Percentiles rank a stretch among this genome's conserved stretches.
Conservation (phyloP, 192 early-diverging fungal genomes). For the Podila epigama region DNA sequence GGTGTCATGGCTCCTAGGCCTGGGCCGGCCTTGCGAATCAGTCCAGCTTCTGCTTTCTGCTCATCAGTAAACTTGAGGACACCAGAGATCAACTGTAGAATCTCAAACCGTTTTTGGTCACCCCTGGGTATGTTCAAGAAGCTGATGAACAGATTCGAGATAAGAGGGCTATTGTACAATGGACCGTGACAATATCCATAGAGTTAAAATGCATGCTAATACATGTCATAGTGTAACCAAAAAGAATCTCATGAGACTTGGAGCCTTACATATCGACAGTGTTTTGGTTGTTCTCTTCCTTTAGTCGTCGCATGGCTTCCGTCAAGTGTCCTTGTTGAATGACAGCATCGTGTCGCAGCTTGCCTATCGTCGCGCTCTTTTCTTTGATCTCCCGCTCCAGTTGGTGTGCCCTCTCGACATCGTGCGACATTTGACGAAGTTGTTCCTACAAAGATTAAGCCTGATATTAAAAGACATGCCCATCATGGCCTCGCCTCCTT, state of each 20-base stretch:
- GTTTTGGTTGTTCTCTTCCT: slow-evolving; percentile 79
- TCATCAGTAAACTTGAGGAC: slow-evolving; percentile 89
- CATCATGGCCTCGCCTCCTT: neutral
- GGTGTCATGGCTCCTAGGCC: slow-evolving; percentile 45
- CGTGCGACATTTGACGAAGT: slow-evolving; percentile 59
- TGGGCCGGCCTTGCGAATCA: slow-evolving; percentile 69
- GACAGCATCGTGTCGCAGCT: slow-evolving; percentile 79
- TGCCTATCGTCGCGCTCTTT: slow-evolving; percentile 76
- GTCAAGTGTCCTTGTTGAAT: slow-evolving; percentile 90
- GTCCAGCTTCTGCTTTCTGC: slow-evolving; percentile 84
- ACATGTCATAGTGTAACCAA: neutral
- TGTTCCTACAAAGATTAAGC: slow-evolving; percentile 49
- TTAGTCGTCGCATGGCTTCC: slow-evolving; percentile 90
- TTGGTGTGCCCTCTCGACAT: slow-evolving; percentile 59
- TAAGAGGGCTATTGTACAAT: slow-evolving; percentile 80
- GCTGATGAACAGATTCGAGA: slow-evolving; percentile 89
- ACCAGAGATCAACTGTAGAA: slow-evolving; percentile 87
- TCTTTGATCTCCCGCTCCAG: slow-evolving; percentile 73
- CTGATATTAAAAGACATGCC: slow-evolving; percentile 15
- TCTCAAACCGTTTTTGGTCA: slow-evolving; percentile 91
- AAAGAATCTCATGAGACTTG: neutral
- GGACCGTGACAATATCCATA: too few species aligned
- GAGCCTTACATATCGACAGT: slow-evolving; percentile 72
- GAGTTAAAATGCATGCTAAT: neutral
- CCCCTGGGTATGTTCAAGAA: slow-evolving; percentile 87